Percentiles rank a stretch among this genome's conserved stretches.
Conservation (phyloP, 805 yeast species). For the Peterozyma toletana region DNA sequence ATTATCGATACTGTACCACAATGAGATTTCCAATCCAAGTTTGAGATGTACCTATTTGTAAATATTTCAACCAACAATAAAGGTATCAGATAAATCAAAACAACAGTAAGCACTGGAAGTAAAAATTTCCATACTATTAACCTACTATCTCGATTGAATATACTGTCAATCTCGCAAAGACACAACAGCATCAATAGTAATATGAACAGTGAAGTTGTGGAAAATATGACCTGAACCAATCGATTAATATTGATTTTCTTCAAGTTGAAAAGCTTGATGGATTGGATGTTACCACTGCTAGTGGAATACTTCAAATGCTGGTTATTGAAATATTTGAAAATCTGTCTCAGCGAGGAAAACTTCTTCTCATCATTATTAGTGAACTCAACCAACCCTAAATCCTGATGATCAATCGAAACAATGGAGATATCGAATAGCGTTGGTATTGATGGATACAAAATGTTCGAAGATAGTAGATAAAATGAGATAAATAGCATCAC, state of each 20-base stretch:
- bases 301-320: background rate
- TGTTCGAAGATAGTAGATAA: constrained; percentile 4
- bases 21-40: constrained; percentile 10
- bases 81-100: constrained; percentile 38
- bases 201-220: constrained; percentile 16
- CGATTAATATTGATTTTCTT: background rate
- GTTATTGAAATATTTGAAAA: background rate
- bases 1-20: background rate
- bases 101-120: constrained; percentile 28
- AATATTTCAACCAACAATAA: constrained; percentile 25
- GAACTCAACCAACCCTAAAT: constrained; percentile 5
- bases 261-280: background rate
- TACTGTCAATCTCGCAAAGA: constrained; percentile 18
- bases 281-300: too few species aligned
- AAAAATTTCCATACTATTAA: constrained; percentile 30
- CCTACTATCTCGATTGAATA: constrained; percentile 18
- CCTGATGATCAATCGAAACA: constrained; percentile 5
- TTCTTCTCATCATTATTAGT: background rate
- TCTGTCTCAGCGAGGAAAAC: background rate
- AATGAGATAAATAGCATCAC: constrained; percentile 1
- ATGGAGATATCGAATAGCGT: constrained; percentile 8
- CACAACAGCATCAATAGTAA: constrained; percentile 20
- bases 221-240: constrained; percentile 6
- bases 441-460: constrained; percentile 8
- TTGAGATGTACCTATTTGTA: constrained; percentile 21